phyloP scores from a whole-genome alignment of 495 filamentous ascomycete genomes.

The Jackrogersella multiformis region DNA sequence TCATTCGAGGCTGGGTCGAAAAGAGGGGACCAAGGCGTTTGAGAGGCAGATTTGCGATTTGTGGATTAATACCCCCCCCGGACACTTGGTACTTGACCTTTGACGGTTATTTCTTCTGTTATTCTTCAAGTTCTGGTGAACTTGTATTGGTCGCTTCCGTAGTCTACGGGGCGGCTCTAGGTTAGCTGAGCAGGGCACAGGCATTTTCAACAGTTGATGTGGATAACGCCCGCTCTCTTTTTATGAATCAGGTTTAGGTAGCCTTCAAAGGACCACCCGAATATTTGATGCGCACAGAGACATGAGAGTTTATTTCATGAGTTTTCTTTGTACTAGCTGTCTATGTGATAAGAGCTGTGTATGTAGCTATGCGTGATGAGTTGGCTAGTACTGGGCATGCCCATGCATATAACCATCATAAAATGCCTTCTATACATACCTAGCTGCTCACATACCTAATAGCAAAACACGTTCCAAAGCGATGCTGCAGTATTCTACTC shows the following conservation, averaged over 20 bases:
- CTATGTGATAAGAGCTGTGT: background rate
- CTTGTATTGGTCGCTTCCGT: background rate
- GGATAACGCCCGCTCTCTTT: conserved; percentile 24
- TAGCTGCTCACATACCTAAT: background rate
- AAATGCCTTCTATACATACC: too few relatives aligned
- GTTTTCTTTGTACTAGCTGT: background rate
- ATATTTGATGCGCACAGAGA: conserved; percentile 18
- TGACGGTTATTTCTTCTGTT: conserved; percentile 40
- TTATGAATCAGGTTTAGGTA: conserved; percentile 28
- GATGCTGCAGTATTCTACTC: conserved; percentile 9
- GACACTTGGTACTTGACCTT: conserved; percentile 29
- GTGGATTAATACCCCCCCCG: conserved; percentile 39
- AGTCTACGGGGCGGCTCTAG: conserved; percentile 28
- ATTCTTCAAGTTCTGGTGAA: conserved; percentile 3
- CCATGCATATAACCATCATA: background rate
- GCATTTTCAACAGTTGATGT: conserved; percentile 21
- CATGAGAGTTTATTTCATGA: conserved; percentile 12
- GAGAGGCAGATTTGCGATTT: conserved; percentile 33
- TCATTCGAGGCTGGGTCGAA: conserved; percentile 26
- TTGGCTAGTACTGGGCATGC: background rate
- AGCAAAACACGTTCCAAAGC: conserved; percentile 9
- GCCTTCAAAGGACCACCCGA: conserved; percentile 13
- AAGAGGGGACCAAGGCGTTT: conserved; percentile 40
- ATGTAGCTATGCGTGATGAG: background rate
- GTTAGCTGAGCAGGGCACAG: conserved; percentile 7